These are phyloP conservation scores for Aquanectria penicillioides DNA, from an alignment of 2,329 filamentous ascomycete species.

Conservation along the genomic window DNA sequence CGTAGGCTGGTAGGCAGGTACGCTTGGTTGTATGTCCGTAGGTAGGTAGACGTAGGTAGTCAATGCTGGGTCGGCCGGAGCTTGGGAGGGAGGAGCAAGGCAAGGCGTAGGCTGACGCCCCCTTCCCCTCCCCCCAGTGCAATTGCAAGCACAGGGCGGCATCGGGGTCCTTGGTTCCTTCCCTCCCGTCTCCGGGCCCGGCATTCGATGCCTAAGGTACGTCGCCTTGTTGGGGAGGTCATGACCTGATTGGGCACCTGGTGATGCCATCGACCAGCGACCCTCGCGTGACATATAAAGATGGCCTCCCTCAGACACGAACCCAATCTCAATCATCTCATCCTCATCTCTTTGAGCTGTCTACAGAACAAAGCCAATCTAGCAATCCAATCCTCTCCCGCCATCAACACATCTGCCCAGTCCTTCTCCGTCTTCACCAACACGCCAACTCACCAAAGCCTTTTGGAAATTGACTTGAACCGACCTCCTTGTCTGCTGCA, in stretches of 20 bases:
- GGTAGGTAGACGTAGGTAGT: no score
- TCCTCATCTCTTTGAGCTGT: slow-evolving; percentile 10
- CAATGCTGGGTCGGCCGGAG: no score
- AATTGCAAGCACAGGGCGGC: neutral
- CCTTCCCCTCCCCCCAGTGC: no score
- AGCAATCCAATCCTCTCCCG: slow-evolving; percentile 1
- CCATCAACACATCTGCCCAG: no score
- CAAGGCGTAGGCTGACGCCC: no score
- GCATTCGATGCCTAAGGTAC: slow-evolving; percentile 16
- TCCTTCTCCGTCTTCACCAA: neutral
- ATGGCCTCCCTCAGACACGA: slow-evolving; percentile 26
- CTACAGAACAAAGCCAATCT: neutral
- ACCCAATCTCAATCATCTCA: slow-evolving; percentile 14
- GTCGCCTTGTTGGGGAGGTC: slow-evolving; percentile 16
- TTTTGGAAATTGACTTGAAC: slow-evolving; percentile 1
- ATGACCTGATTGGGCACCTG: slow-evolving; percentile 42
- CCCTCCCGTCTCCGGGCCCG: slow-evolving; percentile 21
- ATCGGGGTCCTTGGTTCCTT: slow-evolving; percentile 5
- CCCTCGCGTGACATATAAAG: slow-evolving; percentile 44
- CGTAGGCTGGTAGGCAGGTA: no score
- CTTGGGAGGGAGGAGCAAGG: no score
- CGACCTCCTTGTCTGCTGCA: neutral
- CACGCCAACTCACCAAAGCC: neutral
- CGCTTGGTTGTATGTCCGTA: no score
- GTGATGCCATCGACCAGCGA: slow-evolving; percentile 40